phyloP scores from a whole-genome alignment of 1,284 basidiomycete species.

The Pyrrhoderma noxium region DNA sequence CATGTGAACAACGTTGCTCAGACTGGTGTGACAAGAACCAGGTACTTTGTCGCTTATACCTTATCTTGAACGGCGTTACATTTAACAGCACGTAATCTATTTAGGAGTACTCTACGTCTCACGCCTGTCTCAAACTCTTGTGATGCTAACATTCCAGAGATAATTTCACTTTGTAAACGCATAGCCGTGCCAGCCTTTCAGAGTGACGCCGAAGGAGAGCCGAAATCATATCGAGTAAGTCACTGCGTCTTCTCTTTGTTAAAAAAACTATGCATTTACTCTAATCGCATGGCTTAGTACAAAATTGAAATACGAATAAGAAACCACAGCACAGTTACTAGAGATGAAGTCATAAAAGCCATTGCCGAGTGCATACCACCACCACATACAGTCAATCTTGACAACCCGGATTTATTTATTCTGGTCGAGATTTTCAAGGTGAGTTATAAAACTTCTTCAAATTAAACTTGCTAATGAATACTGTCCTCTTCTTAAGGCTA shows the following conservation, averaged over 20 bases:
- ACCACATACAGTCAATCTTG: constrained; percentile 57
- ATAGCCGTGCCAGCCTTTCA: constrained; percentile 47
- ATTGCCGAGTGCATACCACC: constrained; percentile 64
- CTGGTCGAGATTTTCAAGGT: constrained; percentile 80
- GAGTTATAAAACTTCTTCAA: constrained; percentile 15
- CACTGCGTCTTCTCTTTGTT: neutral
- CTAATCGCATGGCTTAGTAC: constrained; percentile 44
- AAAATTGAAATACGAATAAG: constrained; percentile 69
- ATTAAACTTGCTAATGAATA: neutral
- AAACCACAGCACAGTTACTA: constrained; percentile 61
- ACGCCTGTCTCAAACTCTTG: constrained; percentile 63
- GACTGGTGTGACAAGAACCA: constrained; percentile 58
- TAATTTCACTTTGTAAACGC: constrained; percentile 49
- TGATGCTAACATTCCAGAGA: constrained; percentile 59
- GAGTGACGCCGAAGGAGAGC: constrained; percentile 26
- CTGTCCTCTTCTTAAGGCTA: constrained; percentile 40
- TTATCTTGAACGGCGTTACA: no score
- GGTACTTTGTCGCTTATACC: constrained; percentile 32
- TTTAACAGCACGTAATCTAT: no score
- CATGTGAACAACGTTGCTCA: constrained; percentile 55
- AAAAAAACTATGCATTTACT: neutral
- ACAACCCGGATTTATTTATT: constrained; percentile 61
- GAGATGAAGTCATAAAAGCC: constrained; percentile 52
- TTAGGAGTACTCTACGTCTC: constrained; percentile 60
- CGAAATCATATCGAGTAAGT: constrained; percentile 37